Evolutionary conservation across 306 rosid genomes (phyloP).

Genomic region (Lathyrus oleraceus): DNA sequence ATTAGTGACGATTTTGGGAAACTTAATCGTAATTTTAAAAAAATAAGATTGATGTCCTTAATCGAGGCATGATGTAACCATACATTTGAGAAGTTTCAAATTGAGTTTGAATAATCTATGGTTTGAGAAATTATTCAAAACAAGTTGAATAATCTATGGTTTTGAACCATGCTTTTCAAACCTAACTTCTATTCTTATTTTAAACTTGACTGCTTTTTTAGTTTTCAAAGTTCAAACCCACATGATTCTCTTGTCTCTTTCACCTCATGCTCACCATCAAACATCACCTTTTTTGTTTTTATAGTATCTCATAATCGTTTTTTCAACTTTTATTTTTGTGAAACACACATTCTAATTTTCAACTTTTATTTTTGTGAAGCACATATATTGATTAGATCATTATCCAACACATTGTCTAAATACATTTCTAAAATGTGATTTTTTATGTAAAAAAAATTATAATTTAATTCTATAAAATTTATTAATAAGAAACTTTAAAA

Average conservation of each 20-base stretch:
- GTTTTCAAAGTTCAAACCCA: slow-evolving; percentile 56
- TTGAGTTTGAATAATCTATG: neutral
- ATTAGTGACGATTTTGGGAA: slow-evolving; percentile 30
- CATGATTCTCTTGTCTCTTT: slow-evolving; percentile 42
- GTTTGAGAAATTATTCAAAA: slow-evolving; percentile 23
- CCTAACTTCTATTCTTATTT: slow-evolving; percentile 33
- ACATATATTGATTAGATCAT: no score
- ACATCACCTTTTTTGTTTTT: neutral
- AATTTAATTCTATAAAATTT: no score
- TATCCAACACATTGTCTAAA: no score
- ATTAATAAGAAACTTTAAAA: no score
- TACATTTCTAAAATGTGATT: no score
- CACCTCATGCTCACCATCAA: slow-evolving; percentile 5
- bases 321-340: no score
- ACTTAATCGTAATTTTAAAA: slow-evolving; percentile 23
- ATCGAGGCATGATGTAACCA: no score
- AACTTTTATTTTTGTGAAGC: no score
- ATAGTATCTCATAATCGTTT: neutral
- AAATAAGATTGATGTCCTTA: slow-evolving; percentile 1
- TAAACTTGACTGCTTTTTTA: neutral
- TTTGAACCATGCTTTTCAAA: slow-evolving; percentile 29
- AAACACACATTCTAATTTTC: no score
- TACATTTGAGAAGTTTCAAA: slow-evolving; percentile 2
- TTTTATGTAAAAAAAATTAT: no score
- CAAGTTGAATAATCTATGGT: slow-evolving; percentile 39